These are phyloP conservation scores for Zygotorulaspora sp. DNA, from an alignment of 805 yeast species.

Conservation along the genomic window DNA sequence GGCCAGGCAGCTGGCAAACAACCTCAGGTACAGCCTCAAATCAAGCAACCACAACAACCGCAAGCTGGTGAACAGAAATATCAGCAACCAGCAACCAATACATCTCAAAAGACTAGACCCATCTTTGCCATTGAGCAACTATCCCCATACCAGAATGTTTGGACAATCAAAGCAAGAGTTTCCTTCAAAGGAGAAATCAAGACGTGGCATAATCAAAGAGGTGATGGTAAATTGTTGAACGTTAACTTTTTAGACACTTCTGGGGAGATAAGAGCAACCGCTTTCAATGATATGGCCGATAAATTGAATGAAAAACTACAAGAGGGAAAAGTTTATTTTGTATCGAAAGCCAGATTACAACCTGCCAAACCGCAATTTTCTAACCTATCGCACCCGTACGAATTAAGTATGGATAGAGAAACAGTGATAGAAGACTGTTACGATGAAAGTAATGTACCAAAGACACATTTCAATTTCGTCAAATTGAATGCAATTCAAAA, in stretches of 20 bases:
- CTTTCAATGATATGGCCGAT: conserved; percentile 83
- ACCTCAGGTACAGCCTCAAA: conserved; percentile 16
- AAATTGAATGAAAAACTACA: conserved; percentile 68
- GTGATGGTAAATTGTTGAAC: conserved; percentile 86
- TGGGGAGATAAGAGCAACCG: conserved; percentile 94
- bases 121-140: conserved; percentile 77
- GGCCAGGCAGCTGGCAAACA: conserved; percentile 19
- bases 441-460: conserved; percentile 65
- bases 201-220: conserved; percentile 80
- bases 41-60: conserved; percentile 1
- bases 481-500: conserved; percentile 61
- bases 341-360: conserved; percentile 75
- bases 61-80: conserved; percentile 13
- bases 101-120: conserved; percentile 36
- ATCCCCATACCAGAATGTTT: conserved; percentile 83
- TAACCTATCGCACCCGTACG: conserved; percentile 81
- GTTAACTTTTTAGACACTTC: conserved; percentile 89
- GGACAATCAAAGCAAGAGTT: conserved; percentile 93
- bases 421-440: conserved; percentile 66
- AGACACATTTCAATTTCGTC: conserved; percentile 69
- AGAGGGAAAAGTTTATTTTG: conserved; percentile 85
- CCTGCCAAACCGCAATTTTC: conserved; percentile 84
- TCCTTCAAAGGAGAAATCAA: conserved; percentile 82
- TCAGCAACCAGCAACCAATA: conserved; percentile 3
- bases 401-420: conserved; percentile 75